phyloP scores from a whole-genome alignment of 208 protist species.

The Lotmaria passim region DNA sequence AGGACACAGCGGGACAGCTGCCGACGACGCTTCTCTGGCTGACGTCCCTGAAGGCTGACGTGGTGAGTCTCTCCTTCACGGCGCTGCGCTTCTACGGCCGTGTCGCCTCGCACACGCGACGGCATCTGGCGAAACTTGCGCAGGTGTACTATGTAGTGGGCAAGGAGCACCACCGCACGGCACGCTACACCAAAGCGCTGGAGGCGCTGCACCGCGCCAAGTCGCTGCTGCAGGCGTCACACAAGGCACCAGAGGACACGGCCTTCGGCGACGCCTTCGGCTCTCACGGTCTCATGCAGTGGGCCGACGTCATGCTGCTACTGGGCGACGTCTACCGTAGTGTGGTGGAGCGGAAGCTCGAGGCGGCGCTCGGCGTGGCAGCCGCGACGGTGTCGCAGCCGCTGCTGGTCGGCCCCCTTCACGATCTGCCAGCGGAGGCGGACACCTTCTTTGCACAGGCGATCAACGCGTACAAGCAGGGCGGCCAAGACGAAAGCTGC shows the following conservation, averaged over 20 bases:
- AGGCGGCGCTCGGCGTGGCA: constrained; percentile 20
- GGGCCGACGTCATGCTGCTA: constrained; percentile 44
- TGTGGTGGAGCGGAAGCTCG: constrained; percentile 55
- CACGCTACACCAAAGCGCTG: constrained; percentile 83
- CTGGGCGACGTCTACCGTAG: constrained; percentile 70
- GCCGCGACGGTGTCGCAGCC: constrained; percentile 41
- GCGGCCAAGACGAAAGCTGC: constrained; percentile 39
- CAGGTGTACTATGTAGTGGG: constrained; percentile 81
- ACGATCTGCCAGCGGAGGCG: constrained; percentile 48
- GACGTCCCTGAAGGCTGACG: constrained; percentile 53
- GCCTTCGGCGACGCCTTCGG: constrained; percentile 58
- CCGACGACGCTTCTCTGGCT: constrained; percentile 67
- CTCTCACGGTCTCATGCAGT: constrained; percentile 34
- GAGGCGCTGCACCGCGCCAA: constrained; percentile 74
- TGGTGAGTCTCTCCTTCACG: constrained; percentile 73
- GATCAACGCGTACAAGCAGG: constrained; percentile 54
- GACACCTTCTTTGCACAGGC: constrained; percentile 55
- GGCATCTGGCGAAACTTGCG: constrained; percentile 60
- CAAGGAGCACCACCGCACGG: constrained; percentile 52
- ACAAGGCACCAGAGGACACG: constrained; percentile 40
- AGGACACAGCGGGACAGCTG: constrained; percentile 22
- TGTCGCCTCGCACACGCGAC: constrained; percentile 45
- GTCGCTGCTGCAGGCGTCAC: constrained; percentile 57
- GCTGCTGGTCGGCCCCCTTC: constrained; percentile 49
- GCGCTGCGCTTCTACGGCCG: constrained; percentile 75